Evolutionary conservation across 345 rosid genomes (phyloP), one percentile per base, ranked within the genome.

Genomic region (Moringa oleifera): DNA sequence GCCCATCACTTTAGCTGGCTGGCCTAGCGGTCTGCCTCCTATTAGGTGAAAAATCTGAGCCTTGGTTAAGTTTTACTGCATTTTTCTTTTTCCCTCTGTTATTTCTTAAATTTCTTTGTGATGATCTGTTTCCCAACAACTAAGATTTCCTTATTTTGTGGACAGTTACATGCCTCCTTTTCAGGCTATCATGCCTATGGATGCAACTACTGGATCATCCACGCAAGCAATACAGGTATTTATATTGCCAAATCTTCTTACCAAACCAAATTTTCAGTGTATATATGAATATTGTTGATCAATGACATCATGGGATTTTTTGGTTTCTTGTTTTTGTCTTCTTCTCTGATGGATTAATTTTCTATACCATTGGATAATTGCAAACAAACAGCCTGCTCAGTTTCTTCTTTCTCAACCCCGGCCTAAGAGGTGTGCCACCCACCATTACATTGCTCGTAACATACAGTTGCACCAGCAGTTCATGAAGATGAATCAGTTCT

Each of bases 391-490:
- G 72, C 62, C 63, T 73, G 64, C 64, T 49, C 68, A 63, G 8
- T 65, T 62, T 74, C 57, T 51, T 71, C 72, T 62, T 54, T 60
- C 80, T 53, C 80, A 80, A 68, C 73, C 79, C 46, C 76, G 74
- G 62, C 79, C 83, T 65, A 83, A 75, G 68, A 73, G 79, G 61
- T 85, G 91, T 46, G 71, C 82, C 63, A 75, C 82, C 63, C 91
- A 85, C 64, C 62, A 65, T 61, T 66, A 75, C 73, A 80, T 85
- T 71, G 88, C 91, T 57, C 74, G 67, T 46, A 85, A 72, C 61
- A 77, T 85, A 70, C 83, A 60, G 51, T 71, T 67, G 57, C 79
- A 78, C 70, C 91, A 80, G 78, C 83, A 83, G 23, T 65, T 69
- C 15, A 18, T 65, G 53, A 75, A 73, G 76, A 68, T 68, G 74